Base-by-base conservation (phyloP, 306 rosid genomes). In the Prunus armeniaca region DNA sequence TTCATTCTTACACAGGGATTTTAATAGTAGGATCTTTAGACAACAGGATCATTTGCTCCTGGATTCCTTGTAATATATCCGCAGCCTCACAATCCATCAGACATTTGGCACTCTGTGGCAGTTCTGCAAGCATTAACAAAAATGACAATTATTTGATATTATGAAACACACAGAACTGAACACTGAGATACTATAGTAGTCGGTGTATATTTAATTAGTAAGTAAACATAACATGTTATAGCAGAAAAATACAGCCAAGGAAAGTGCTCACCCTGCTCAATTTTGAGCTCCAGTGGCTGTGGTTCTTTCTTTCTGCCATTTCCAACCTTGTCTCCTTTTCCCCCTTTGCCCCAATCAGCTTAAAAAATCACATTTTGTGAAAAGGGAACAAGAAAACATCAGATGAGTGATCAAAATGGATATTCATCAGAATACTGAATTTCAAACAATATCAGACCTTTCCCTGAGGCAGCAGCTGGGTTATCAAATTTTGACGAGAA, bases 21-120 rank as follows among this genome's bases (percentile, higher is more conserved):
- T 88, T 92, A 74, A 94, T 73, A 9, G 84, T 18, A 72, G 98
- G 86, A 87, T 94, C 98, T 72, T 78, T 88, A 12, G 98, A 90
- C 81, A 92, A 83, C 60, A 74, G 28, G 80, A 79, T 82, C 96
- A 95, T 90, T 62, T 83, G 90, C 9, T 89, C 89, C 77, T 88
- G 93, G 80, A 95, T 83, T 83, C 91, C 92, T 84, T 79, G 91
- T 72, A 90, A 85, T 47, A 85, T 51, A 73, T 85, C 86, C 0
- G 81, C 86, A 67, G 96, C 98, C 83, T 95, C 97, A 78, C 97
- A 92, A 81, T 89, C 94, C 96, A 88, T 87, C 76, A 94, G 68
- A 82, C 96, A 90, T 80, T 87, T 86, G 80, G 75, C 77, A 86
- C 82, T 85, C 82, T 85, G 84, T 24, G 95, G 97, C 71, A 90